A percentile compares a stretch with the other conserved stretches of the same genome.
Conservation (phyloP, 768 basidiomycete genomes). For the Serendipita indica region DNA sequence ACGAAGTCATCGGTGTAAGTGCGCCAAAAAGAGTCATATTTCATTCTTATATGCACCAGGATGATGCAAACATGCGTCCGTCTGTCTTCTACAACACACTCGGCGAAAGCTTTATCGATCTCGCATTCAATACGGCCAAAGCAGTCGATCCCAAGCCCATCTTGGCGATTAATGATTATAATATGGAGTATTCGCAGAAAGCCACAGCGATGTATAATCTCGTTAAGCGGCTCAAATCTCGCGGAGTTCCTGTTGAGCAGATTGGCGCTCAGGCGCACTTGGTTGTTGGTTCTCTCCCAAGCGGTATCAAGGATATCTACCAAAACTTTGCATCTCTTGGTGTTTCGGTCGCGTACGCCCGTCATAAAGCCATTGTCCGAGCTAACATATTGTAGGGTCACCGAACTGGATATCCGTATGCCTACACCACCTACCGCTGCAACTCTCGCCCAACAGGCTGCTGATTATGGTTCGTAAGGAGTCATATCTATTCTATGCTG, state of each 20-base stretch:
- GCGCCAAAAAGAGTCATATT: not conserved
- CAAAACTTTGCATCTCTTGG: not conserved
- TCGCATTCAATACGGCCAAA: not conserved
- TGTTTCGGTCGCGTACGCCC: not conserved
- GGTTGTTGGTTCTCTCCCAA: not conserved
- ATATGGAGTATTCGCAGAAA: not conserved
- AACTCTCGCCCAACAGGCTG: slow-evolving; percentile 12
- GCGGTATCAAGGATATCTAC: not conserved
- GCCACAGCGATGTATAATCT: not conserved
- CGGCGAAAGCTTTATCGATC: not conserved
- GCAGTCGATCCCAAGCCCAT: not conserved
- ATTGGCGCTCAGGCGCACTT: not conserved
- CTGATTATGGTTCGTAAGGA: not conserved
- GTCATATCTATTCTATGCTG: not conserved
- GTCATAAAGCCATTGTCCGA: not conserved
- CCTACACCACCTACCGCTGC: slow-evolving; percentile 7
- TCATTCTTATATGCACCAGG: not conserved
- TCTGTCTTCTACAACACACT: not conserved
- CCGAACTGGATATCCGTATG: slow-evolving; percentile 13
- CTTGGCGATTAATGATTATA: not conserved
- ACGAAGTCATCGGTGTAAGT: slow-evolving; percentile 36
- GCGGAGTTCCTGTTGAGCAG: not conserved
- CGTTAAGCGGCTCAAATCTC: not conserved
- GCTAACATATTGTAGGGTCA: not conserved
- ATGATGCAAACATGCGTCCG: not conserved